Base-by-base conservation (phyloP, 352 stramenopile genomes). In the Phytophthora parvispora region DNA sequence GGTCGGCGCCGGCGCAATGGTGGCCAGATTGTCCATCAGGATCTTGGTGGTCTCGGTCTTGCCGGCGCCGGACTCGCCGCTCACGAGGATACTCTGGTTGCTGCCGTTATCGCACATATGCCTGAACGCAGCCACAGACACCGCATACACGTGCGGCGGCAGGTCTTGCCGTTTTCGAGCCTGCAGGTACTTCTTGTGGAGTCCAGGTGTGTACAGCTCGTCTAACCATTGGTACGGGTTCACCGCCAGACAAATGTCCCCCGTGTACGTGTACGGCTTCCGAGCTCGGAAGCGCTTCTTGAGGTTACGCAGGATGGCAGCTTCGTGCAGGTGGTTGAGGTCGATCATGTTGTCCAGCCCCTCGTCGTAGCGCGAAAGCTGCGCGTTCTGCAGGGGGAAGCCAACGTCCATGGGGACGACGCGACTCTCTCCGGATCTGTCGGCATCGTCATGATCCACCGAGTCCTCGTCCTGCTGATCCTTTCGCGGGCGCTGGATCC, bases 21-120 rank as follows among this genome's bases (percentile, higher is more conserved):
- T 84, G n/a, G 90, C 90, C 31, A 97, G 68, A 66, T 97, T 86
- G 68, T 95, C 82, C 86, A 94, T 92, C 13, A 94, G 61, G 53
- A 98, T 98, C 80, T 98, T 98, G 8, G 94, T 97, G 2, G 94
- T 99, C 64, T 98, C 94, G 1, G 94, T 98, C 70, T 99, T 98
- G 24, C 94, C 94, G 0, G 93, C 93, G n/a, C 95, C 90, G 0
- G 86, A 95, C 50, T 97, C 90, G 25, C 90, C 90, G 53, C 85
- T 95, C 24, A 97, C 92, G 16, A 97, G 77, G 43, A 97, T 94
- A 61, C 83, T 94, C 71, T 97, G 90, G 62, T 94, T 95, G 85
- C 64, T 77, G 1, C 58, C 70, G 10, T 71, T 54, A 15, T 81
- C 64, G 18, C 70, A 77, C 86, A 94, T 89, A 78, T 91, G 78